Percentiles rank a stretch among this genome's conserved stretches.
phyloP scores from a whole-genome alignment of 1,284 basidiomycete species.

The Pascua sp. region DNA sequence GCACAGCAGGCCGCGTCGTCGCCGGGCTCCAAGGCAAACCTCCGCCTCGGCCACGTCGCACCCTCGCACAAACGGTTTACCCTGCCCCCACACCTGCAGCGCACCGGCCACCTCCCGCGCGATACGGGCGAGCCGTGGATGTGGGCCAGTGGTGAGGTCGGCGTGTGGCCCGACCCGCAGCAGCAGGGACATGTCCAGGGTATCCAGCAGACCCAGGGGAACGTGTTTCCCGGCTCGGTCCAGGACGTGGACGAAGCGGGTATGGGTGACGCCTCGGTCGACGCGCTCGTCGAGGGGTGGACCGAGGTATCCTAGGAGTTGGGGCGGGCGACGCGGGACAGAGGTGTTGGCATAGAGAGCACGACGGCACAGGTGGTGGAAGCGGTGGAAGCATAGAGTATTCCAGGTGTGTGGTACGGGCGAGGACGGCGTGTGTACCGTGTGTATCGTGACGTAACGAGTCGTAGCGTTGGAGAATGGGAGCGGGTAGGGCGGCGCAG shows the following conservation, averaged over 20 bases:
- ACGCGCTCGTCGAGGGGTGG: conserved; percentile 17
- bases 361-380: too few relatives aligned
- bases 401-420: too few relatives aligned
- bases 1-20: conserved; percentile 4
- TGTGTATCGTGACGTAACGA: too few relatives aligned
- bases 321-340: too few relatives aligned
- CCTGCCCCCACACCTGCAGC: conserved; percentile 17
- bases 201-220: not conserved
- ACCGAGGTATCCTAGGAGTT: conserved; percentile 2
- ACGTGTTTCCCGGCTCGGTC: not conserved
- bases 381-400: too few relatives aligned
- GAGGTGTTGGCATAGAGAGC: too few relatives aligned
- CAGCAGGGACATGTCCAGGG: not conserved
- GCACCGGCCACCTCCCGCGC: conserved; percentile 23
- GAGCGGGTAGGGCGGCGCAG: too few relatives aligned
- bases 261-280: conserved; percentile 9
- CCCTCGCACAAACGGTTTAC: conserved; percentile 32
- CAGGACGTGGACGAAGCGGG: conserved; percentile 1
- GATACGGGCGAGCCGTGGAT: conserved; percentile 30
- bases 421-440: too few relatives aligned
- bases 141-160: conserved; percentile 23
- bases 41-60: conserved; percentile 32
- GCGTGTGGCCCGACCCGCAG: conserved; percentile 14
- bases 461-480: too few relatives aligned
- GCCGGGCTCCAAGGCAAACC: not conserved